Evolutionary conservation across 164 flowering plant genomes (phyloP), one percentile per base, ranked within the genome.

Genomic region (Nelumbo lutea): DNA sequence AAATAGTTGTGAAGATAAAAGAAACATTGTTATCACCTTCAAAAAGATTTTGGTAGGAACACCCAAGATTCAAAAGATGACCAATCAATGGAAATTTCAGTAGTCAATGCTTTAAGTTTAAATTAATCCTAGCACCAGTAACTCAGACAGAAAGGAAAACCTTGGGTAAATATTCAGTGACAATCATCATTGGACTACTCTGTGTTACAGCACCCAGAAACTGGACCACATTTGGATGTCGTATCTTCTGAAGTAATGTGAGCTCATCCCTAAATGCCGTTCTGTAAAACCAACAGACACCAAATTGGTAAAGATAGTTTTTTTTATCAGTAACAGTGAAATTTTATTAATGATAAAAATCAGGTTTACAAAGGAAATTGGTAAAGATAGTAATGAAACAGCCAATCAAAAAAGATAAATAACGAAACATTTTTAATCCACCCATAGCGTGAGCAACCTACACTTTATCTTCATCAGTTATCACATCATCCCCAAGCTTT

Each of bases 211-310:
- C 92, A 68, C 92, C 96, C 48, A 88, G 82, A 79, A 90, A 90
- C 59, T 90, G 92, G 47, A 90, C 96, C 1, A 90, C 90, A 78
- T 90, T 88, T 73, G 96, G 99, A 86, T 95, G 99, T 2, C 99
- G 81, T 68, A 90, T 78, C 77, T 79, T 92, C 80, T 90, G 97
- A 76, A 92, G 93, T 79, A 95, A 78, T 38, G 86, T 86, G 78
- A 95, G 98, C 82, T 95, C 99, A 79, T 95, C 95, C 62, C 86
- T 82, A 67, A 95, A 95, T 15, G 90, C 93, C 65, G 50, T 83
- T 81, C 99, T 95, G 86, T 42, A 75, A 40, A 72, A 68, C 44
- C 41, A 71, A 42, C 46, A 60, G 3, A 3, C 11, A 42, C 39
- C 55, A 67, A 11, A 61, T n/a, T n/a, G 59, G 41, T 62, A 72